Evolutionary conservation across 306 rosid genomes (phyloP).

Genomic region (Medicago lupulina): DNA sequence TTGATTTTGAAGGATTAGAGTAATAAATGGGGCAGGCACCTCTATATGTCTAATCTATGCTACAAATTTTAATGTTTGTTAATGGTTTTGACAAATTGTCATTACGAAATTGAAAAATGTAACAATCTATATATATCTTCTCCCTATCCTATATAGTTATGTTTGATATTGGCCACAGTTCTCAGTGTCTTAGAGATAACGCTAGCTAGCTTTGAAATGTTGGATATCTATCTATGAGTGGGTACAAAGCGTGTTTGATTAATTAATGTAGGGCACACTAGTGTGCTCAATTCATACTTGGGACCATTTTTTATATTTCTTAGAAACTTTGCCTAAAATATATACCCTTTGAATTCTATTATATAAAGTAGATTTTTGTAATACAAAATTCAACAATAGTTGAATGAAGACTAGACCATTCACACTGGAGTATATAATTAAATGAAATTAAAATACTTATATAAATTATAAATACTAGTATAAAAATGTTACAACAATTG

Average conservation of each 20-base stretch:
- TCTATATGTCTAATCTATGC: slow-evolving; percentile 5
- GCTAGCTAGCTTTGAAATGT: slow-evolving; percentile 16
- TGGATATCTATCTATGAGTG: slow-evolving; percentile 17
- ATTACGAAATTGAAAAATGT: not conserved
- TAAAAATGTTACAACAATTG: not conserved
- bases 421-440: not conserved
- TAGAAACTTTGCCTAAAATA: not conserved
- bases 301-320: slow-evolving; percentile 8
- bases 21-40: not conserved
- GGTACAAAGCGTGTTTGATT: slow-evolving; percentile 6
- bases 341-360: not conserved
- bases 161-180: slow-evolving; percentile 11
- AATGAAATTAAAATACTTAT: not conserved
- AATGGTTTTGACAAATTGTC: not conserved
- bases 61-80: not conserved
- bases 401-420: not conserved
- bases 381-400: not conserved
- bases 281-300: not conserved
- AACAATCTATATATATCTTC: not conserved
- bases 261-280: slow-evolving; percentile 5
- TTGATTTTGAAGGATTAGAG: not conserved
- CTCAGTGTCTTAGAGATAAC: slow-evolving; percentile 1
- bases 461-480: not conserved
- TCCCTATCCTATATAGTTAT: not conserved
- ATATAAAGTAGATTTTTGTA: not conserved